These are phyloP conservation scores for Russula virescens DNA, from an alignment of 768 basidiomycete genomes.

Conservation along the genomic window DNA sequence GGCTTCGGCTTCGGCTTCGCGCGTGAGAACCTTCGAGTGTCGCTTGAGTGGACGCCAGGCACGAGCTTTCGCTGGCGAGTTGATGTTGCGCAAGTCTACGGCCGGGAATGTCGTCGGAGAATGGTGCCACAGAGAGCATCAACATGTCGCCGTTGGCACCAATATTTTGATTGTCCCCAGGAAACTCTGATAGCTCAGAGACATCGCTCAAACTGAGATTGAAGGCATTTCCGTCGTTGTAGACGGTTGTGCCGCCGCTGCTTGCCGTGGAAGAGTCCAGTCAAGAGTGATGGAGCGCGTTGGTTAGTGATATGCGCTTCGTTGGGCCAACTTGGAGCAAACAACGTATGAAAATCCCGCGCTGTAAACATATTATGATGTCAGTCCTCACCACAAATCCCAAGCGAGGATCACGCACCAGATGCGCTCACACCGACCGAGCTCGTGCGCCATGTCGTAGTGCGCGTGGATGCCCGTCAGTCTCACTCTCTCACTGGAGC, in stretches of 20 bases:
- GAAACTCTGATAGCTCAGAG: conserved; percentile 9
- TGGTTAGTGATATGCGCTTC: conserved; percentile 66
- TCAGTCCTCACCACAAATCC: no score
- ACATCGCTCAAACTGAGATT: conserved; percentile 11
- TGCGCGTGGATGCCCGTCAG: no score
- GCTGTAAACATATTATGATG: no score
- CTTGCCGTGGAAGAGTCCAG: conserved; percentile 32
- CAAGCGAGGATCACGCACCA: no score
- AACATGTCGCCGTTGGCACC: conserved; percentile 7
- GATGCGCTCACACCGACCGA: no score
- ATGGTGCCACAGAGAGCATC: conserved; percentile 18
- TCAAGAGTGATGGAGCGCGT: conserved; percentile 78
- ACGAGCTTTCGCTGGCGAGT: background rate
- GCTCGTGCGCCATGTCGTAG: no score
- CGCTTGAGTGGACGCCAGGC: conserved; percentile 16
- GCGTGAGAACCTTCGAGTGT: conserved; percentile 22
- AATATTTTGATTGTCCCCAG: background rate
- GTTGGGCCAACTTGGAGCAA: conserved; percentile 63
- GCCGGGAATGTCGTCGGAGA: conserved; percentile 11
- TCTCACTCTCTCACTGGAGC: no score
- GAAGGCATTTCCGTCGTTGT: background rate
- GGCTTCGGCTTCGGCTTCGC: conserved; percentile 14
- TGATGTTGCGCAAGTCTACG: conserved; percentile 9
- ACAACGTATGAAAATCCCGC: conserved; percentile 56
- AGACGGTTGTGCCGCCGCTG: background rate